Percentiles rank a stretch among this genome's conserved stretches.
Conservation (phyloP, 2,329 filamentous ascomycete genomes). For the Dactylonectria estremocensis region DNA sequence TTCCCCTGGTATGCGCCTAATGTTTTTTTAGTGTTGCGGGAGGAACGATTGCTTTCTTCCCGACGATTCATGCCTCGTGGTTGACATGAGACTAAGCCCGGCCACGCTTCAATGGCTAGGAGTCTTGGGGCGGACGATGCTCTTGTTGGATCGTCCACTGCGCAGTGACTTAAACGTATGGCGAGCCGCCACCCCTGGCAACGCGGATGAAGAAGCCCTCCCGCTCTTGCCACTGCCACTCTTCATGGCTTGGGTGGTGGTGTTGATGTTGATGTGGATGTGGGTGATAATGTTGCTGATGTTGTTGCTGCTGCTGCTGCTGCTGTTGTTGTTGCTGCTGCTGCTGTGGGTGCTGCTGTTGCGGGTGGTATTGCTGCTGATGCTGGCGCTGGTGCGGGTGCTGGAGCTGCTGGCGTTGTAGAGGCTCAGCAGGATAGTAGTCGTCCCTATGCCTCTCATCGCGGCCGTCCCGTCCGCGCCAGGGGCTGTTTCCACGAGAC, state of each 20-base stretch:
- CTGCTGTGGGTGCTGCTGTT: slow-evolving; percentile 8
- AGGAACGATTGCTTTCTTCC: neutral
- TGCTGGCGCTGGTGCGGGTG: neutral
- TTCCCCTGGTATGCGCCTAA: neutral
- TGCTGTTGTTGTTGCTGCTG: slow-evolving; percentile 8
- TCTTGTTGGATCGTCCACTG: slow-evolving; percentile 34
- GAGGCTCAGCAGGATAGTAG: slow-evolving; percentile 39
- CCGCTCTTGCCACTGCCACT: slow-evolving; percentile 55
- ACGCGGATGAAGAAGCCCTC: slow-evolving; percentile 52
- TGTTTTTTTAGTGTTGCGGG: neutral
- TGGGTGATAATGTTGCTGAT: neutral
- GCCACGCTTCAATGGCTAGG: slow-evolving; percentile 4
- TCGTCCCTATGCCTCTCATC: slow-evolving; percentile 28
- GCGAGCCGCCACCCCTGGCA: slow-evolving; percentile 43
- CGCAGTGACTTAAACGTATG: slow-evolving; percentile 51
- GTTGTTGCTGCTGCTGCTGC: neutral
- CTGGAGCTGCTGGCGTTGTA: slow-evolving; percentile 27
- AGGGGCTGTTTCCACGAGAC: slow-evolving; percentile 30
- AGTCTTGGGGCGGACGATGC: slow-evolving; percentile 22
- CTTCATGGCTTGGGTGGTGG: slow-evolving; percentile 37
- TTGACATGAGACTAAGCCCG: slow-evolving; percentile 11
- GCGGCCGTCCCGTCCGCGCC: slow-evolving; percentile 40
- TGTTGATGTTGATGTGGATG: neutral
- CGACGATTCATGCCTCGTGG: slow-evolving; percentile 9
- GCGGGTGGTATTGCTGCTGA: neutral